A percentile compares a stretch with the other conserved stretches of the same genome.
Evolutionary conservation across 208 protist genomes (phyloP).

Genomic region (Eutreptiella sp.): DNA sequence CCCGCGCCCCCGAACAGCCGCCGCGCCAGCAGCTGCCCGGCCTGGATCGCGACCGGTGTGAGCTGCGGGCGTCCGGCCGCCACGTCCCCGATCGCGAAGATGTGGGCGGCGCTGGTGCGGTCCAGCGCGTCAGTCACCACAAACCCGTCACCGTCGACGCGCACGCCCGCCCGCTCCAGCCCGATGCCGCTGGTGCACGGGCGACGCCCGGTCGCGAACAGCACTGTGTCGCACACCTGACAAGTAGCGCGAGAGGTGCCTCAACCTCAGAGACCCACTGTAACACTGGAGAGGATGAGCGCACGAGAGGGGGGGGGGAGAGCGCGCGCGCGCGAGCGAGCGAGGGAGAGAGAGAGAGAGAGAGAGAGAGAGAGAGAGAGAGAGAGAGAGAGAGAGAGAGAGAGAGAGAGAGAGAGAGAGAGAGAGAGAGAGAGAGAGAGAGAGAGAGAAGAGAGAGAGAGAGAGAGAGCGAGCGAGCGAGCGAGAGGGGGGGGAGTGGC

Average conservation of each 20-base stretch:
- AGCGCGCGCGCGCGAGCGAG: too few relatives aligned
- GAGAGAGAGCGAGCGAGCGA: too few relatives aligned
- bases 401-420: too few relatives aligned
- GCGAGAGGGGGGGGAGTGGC: too few relatives aligned
- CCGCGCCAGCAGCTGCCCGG: slow-evolving; percentile 55
- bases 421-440: too few relatives aligned
- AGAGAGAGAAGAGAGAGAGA: too few relatives aligned
- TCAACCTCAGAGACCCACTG: background rate
- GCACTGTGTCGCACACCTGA: slow-evolving; percentile 68
- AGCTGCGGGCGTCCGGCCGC: slow-evolving; percentile 45
- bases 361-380: too few relatives aligned
- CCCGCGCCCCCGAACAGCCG: slow-evolving; percentile 44
- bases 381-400: too few relatives aligned
- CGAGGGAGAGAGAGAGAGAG: too few relatives aligned
- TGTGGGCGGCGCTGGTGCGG: slow-evolving; percentile 56
- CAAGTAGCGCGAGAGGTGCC: too few relatives aligned
- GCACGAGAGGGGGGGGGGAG: too few relatives aligned
- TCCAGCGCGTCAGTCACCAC: slow-evolving; percentile 42
- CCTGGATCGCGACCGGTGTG: slow-evolving; percentile 79
- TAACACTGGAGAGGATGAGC: too few relatives aligned
- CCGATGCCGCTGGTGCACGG: slow-evolving; percentile 43
- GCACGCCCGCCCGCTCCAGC: slow-evolving; percentile 46
- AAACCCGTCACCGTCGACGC: slow-evolving; percentile 36
- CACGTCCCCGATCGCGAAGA: slow-evolving; percentile 76
- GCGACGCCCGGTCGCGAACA: slow-evolving; percentile 65